Evolutionary conservation across 306 rosid species (phyloP), one percentile per base, ranked within the genome.

Genomic region (Benincasa hispida): DNA sequence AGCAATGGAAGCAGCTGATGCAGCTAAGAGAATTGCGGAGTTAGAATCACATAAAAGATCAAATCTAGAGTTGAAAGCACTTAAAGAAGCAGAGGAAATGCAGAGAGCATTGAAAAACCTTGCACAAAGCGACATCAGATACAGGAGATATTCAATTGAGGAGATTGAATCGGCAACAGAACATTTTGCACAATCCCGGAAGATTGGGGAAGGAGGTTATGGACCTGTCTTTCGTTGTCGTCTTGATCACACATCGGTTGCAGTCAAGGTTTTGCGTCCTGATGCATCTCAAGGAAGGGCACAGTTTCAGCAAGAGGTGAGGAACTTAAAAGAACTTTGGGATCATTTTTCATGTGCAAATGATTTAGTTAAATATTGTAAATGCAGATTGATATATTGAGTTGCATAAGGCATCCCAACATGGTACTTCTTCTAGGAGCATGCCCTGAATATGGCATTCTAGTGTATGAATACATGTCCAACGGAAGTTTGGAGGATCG

Each of bases 341-440:
- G 73, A 50, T 6, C 59, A 25, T 32, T 32, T 19, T 41, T 35
- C 25, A 10, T 32, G 66, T 11, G 68, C 34, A 28, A 17, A 60
- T 34, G 54, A 34, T 63, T 77, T 51, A 30, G 45, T 19, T 77
- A 12, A 30, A 59, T 76, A 18, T 41, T 48, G 18, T 21, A 50
- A 86, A 41, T 80, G 86, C 91, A 93, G 98, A 77, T 94, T 68
- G 96, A 94, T 88, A 90, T 94, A 76, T 88, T 94, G 11, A 88
- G 99, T 60, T 80, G 93, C 90, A 92, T 94, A 79, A 85, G 99
- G 42, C 99, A 94, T 84, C 99, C 99, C 51, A 89, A 94, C 85
- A 90, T 94, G 97, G 99, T 94, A 75, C 95, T 94, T 24, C 96
- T 94, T 62, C 83, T 94, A 28, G 99, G 99, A 80, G 99, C 95